Evolutionary conservation across 257 asterid species (phyloP).

Genomic region (Nicotiana undulata): DNA sequence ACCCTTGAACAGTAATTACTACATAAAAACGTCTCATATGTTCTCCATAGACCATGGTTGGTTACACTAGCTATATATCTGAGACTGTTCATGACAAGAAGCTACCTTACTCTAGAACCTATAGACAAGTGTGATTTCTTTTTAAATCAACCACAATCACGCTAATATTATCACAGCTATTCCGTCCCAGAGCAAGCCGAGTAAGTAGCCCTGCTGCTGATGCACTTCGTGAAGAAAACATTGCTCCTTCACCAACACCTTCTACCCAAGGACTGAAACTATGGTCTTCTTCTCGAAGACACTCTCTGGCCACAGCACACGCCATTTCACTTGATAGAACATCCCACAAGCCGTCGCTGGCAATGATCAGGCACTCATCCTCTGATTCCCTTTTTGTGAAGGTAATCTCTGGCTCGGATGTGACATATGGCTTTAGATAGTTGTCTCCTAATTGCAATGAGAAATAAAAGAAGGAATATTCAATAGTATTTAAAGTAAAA

Average conservation of each 20-base stretch:
- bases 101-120: not conserved
- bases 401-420: conserved; percentile 15
- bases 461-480: not conserved
- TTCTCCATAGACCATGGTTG: too few relatives aligned
- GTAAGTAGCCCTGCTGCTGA: conserved; percentile 11
- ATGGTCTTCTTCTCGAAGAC: conserved; percentile 1
- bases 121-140: not conserved
- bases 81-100: not conserved
- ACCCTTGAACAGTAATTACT: not conserved
- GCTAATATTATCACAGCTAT: conserved; percentile 8
- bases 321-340: conserved; percentile 12
- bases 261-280: not conserved
- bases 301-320: conserved; percentile 9
- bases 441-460: conserved; percentile 10
- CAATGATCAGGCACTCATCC: conserved; percentile 18
- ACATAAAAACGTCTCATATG: not conserved
- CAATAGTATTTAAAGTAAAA: not conserved
- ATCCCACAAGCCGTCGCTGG: conserved; percentile 25
- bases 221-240: conserved; percentile 10
- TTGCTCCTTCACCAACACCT: not conserved
- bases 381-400: conserved; percentile 12
- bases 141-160: conserved; percentile 17
- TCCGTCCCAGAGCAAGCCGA: conserved; percentile 14
- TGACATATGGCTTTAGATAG: conserved; percentile 7
- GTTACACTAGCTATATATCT: too few relatives aligned